Conservation (phyloP, 2,329 filamentous ascomycete genomes). For the Claviceps paspali region DNA sequence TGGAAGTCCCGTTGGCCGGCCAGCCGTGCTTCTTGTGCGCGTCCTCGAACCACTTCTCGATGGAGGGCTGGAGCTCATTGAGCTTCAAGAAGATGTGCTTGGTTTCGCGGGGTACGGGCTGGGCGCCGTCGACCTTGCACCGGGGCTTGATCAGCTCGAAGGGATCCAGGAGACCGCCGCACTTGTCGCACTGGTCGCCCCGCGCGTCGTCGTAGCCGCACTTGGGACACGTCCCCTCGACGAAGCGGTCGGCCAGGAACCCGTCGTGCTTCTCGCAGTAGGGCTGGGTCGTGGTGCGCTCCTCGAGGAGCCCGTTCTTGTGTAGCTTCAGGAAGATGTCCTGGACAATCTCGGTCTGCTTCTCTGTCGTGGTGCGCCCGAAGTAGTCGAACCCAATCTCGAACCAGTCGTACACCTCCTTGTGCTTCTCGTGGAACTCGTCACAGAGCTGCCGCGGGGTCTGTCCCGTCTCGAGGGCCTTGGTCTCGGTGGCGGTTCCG, state of each 20-base stretch:
- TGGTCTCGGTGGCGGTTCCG: conserved; percentile 89
- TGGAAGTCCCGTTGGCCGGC: conserved; percentile 59
- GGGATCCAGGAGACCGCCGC: conserved; percentile 56
- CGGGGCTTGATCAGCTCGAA: conserved; percentile 68
- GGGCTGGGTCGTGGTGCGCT: conserved; percentile 75
- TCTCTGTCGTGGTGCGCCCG: conserved; percentile 73
- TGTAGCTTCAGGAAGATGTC: conserved; percentile 78
- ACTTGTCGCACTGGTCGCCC: conserved; percentile 63
- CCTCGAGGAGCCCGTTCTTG: conserved; percentile 76
- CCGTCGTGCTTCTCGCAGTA: conserved; percentile 68
- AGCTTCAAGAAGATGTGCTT: conserved; percentile 85
- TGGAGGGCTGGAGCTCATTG: conserved; percentile 63
- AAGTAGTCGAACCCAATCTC: conserved; percentile 91
- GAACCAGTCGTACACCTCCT: conserved; percentile 92
- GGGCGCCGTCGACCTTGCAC: conserved; percentile 80
- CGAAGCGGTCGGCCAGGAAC: conserved; percentile 75
- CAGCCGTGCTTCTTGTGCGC: conserved; percentile 61
- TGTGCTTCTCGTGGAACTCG: conserved; percentile 84
- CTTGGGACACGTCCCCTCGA: conserved; percentile 64
- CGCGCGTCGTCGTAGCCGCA: conserved; percentile 58
- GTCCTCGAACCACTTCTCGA: conserved; percentile 63
- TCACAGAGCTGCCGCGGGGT: conserved; percentile 74
- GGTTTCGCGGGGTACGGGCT: conserved; percentile 64
- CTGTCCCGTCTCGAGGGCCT: conserved; percentile 75
- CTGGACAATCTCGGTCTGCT: conserved; percentile 88